Evolutionary conservation across 208 protist genomes (phyloP).

Genomic region (Naegleria fowleri): DNA sequence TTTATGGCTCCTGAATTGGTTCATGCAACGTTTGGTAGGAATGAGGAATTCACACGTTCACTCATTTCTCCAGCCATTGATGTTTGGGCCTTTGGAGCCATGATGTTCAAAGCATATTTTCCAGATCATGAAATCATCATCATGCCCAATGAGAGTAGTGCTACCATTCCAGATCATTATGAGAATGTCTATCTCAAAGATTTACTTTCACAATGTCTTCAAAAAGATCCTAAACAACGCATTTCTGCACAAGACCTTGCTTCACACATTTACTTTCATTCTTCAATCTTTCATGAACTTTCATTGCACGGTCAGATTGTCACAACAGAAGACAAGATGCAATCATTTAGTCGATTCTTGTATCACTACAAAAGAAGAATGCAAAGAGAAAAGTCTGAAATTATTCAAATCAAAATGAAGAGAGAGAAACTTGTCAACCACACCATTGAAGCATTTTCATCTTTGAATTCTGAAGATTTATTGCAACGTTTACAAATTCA

Average conservation of each 20-base stretch:
- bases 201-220: not conserved
- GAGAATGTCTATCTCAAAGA: not conserved
- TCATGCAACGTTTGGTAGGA: not conserved
- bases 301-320: not conserved
- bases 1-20: not conserved
- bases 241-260: not conserved
- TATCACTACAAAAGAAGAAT: not conserved
- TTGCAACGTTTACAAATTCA: not conserved
- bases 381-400: not conserved
- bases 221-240: not conserved
- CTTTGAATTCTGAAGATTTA: not conserved
- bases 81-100: not conserved
- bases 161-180: not conserved
- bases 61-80: not conserved
- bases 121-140: not conserved
- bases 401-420: not conserved
- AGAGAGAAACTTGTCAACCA: not conserved
- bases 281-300: not conserved
- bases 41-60: not conserved
- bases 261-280: not conserved
- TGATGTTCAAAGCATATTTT: not conserved
- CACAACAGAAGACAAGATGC: not conserved
- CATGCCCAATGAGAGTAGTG: not conserved
- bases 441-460: not conserved
- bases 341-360: not conserved